Percentiles rank a stretch among this genome's conserved stretches.
phyloP scores from a whole-genome alignment of 2,329 filamentous ascomycete species.

The Colletotrichum filicis region DNA sequence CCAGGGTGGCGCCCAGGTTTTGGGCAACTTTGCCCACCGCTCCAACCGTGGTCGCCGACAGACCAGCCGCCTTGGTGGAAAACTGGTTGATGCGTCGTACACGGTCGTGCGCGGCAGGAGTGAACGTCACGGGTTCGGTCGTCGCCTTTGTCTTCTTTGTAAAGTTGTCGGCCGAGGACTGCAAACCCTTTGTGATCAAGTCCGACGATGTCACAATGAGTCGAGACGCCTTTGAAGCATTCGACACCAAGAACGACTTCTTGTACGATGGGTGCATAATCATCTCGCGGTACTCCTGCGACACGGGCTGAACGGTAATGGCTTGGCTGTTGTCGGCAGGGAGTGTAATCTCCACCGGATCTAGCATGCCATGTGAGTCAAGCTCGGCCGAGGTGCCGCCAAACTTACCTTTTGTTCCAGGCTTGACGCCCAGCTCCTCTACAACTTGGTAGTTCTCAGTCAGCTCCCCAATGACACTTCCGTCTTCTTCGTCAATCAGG shows the following conservation, averaged over 20 bases:
- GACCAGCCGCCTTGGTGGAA: slow-evolving; percentile 79
- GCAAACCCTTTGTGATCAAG: slow-evolving; percentile 81
- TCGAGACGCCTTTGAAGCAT: slow-evolving; percentile 87
- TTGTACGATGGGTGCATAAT: slow-evolving; percentile 92
- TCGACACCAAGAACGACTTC: slow-evolving; percentile 86
- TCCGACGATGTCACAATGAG: slow-evolving; percentile 90
- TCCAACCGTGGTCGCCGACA: slow-evolving; percentile 89
- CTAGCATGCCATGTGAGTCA: slow-evolving; percentile 50
- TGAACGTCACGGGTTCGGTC: slow-evolving; percentile 87
- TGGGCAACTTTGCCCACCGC: slow-evolving; percentile 87
- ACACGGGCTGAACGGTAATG: slow-evolving; percentile 73
- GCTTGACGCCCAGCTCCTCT: slow-evolving; percentile 79
- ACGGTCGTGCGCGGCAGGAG: slow-evolving; percentile 83
- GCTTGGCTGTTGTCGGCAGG: slow-evolving; percentile 73
- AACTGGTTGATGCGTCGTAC: slow-evolving; percentile 92
- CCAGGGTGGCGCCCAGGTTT: slow-evolving; percentile 83
- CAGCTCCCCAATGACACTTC: slow-evolving; percentile 92
- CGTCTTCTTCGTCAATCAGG: slow-evolving; percentile 94
- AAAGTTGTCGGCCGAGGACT: slow-evolving; percentile 82
- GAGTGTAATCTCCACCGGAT: slow-evolving; percentile 83
- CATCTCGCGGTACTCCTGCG: slow-evolving; percentile 78
- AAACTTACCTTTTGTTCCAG: slow-evolving; percentile 98
- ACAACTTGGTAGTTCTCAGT: slow-evolving; percentile 83
- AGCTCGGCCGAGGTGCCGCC: slow-evolving; percentile 41
- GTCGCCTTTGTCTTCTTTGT: slow-evolving; percentile 82